Base-by-base conservation (phyloP, 2,329 filamentous ascomycete species). In the Fusarium sp. region DNA sequence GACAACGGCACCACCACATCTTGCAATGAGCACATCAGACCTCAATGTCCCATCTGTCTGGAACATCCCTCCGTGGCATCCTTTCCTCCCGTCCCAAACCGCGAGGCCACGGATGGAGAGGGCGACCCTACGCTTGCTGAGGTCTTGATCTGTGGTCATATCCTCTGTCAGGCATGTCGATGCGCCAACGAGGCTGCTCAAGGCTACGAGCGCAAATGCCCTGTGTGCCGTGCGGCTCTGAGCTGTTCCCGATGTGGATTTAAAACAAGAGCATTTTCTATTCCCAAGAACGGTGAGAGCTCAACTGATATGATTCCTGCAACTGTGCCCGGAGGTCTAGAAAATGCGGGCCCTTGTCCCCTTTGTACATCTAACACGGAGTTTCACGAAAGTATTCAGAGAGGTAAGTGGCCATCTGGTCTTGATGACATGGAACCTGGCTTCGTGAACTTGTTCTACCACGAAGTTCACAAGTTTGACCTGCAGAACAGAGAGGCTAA, bases 121-220 rank as follows among this genome's bases (percentile, higher is more conserved):
- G 13, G 18, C 2, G 35, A 60, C 11, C 9, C 28, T 1, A 50
- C 15, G 1, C 20, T 13, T 1, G 57, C 60, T 15, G 31, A 61
- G 18, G 9, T 74, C 13, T 44, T 72, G 6, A 28, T 59, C 18
- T 76, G 75, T 49, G 75, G 75, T 0, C 75, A 76, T 52, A 49
- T 74, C 18, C 54, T 75, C 18, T 76, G 75, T 28, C 15, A 33
- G 3, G 2, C 16, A 5, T 76, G 70, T n/a, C 42, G 64, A 5
- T 8, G 43, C 6, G 10, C 8, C 10, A 29, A 18, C 5, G 35
- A 43, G 18, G 26, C 6, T 8, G 26, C 3, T 8, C 15, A 13
- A 5, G 24, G 18, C 2, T 3, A 18, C 2, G 3, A 16, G 4
- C 12, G 12, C 11, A 12, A 1, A 11, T 74, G 72, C n/a, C 72